Conservation (phyloP, 257 asterid species). For the Eustoma russellianum region DNA sequence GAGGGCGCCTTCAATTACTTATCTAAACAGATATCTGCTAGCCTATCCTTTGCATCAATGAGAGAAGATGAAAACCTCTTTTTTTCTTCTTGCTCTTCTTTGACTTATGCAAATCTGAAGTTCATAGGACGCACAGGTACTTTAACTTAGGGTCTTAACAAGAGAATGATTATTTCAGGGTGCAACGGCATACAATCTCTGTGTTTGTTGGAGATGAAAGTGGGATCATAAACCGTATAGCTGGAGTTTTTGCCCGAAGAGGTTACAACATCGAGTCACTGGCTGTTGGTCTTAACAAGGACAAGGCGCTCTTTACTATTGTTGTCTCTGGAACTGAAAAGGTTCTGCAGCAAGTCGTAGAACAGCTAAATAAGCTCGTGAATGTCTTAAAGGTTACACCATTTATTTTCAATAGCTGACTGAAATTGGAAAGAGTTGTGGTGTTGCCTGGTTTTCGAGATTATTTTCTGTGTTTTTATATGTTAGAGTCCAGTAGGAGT, state of each 20-base stretch:
- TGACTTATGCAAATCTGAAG: not conserved
- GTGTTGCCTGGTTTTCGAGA: no score
- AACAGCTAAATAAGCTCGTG: constrained; percentile 77
- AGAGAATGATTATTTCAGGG: constrained; percentile 29
- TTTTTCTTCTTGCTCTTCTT: not conserved
- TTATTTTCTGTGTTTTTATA: no score
- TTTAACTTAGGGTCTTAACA: not conserved
- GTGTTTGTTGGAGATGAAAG: constrained; percentile 90
- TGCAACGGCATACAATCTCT: constrained; percentile 63
- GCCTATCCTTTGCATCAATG: no score
- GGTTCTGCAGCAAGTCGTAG: constrained; percentile 64
- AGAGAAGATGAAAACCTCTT: not conserved
- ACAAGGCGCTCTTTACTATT: constrained; percentile 78
- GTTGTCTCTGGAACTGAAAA: constrained; percentile 78
- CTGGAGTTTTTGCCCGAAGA: constrained; percentile 85
- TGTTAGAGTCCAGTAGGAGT: no score
- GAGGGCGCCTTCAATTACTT: not conserved
- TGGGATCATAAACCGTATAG: constrained; percentile 82
- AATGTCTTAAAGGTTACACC: constrained; percentile 56
- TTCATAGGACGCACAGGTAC: not conserved
- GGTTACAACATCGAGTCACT: constrained; percentile 88
- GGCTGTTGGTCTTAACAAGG: constrained; percentile 83
- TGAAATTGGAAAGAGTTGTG: not conserved
- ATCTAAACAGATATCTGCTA: not conserved
- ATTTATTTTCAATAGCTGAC: constrained; percentile 4